Evolutionary conservation across 2,329 filamentous ascomycete species (phyloP).

Genomic region (Alternaria gansuensis): DNA sequence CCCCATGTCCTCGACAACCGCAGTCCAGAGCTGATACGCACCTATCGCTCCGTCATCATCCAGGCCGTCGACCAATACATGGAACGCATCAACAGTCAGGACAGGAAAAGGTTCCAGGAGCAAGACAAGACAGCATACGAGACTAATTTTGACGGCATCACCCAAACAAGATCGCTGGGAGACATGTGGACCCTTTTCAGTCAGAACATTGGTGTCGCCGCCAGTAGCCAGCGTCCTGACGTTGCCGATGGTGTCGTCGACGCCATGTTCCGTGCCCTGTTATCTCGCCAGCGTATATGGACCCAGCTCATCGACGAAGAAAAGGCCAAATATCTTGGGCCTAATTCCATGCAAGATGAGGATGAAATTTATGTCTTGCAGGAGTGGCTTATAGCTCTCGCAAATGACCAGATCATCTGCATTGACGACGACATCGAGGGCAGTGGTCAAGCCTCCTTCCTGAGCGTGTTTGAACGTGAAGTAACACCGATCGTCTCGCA

Average conservation of each 20-base stretch:
- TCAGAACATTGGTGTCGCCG: conserved; percentile 87
- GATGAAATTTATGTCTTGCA: conserved; percentile 78
- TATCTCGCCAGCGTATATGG: conserved; percentile 83
- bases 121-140: conserved; percentile 83
- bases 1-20: conserved; percentile 91
- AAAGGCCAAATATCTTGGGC: conserved; percentile 71
- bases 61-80: conserved; percentile 98
- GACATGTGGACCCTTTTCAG: conserved; percentile 98
- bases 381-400: conserved; percentile 95
- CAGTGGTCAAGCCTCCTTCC: conserved; percentile 76
- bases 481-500: conserved; percentile 82
- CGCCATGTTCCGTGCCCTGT: conserved; percentile 90
- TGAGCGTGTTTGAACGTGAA: conserved; percentile 84
- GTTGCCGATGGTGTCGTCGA: conserved; percentile 96
- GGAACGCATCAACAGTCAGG: conserved; percentile 85
- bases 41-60: conserved; percentile 95
- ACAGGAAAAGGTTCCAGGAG: conserved; percentile 81
- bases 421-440: conserved; percentile 77
- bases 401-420: conserved; percentile 98
- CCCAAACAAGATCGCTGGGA: conserved; percentile 88
- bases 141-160: conserved; percentile 78
- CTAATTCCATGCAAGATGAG: conserved; percentile 66
- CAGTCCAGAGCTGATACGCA: conserved; percentile 87
- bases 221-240: conserved; percentile 83
- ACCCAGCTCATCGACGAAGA: conserved; percentile 89